These are phyloP conservation scores for Serpula lacrymans DNA, from an alignment of 768 basidiomycete species.

Conservation along the genomic window DNA sequence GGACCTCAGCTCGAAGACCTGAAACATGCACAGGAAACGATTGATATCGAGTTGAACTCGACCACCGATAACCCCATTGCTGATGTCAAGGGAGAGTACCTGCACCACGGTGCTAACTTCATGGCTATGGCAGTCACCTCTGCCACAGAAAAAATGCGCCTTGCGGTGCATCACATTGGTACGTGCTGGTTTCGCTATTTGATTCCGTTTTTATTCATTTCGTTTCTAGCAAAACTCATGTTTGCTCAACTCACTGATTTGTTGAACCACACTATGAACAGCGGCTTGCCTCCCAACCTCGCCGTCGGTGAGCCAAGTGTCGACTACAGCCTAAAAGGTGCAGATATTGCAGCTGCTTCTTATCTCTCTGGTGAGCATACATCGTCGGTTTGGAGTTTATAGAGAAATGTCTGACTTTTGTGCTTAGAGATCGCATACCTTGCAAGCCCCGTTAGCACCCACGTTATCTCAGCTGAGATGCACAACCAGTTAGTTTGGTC, in stretches of 20 bases:
- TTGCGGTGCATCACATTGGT: conserved; percentile 56
- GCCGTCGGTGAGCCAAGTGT: conserved; percentile 71
- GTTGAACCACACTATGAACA: conserved; percentile 51
- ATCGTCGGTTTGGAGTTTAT: no score
- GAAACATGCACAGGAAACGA: conserved; percentile 51
- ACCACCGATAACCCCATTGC: conserved; percentile 82
- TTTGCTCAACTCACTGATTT: conserved; percentile 50
- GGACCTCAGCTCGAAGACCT: conserved; percentile 78
- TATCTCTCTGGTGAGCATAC: conserved; percentile 62
- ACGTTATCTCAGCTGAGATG: conserved; percentile 80
- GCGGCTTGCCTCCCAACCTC: conserved; percentile 69
- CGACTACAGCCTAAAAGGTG: conserved; percentile 76
- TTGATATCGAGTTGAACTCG: conserved; percentile 71
- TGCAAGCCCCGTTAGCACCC: conserved; percentile 69
- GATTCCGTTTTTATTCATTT: no score
- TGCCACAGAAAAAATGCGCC: conserved; percentile 75
- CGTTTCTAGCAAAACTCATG: conserved; percentile 49
- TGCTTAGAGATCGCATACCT: conserved; percentile 74
- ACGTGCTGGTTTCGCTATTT: conserved; percentile 58
- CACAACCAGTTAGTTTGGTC: conserved; percentile 68
- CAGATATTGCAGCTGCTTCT: conserved; percentile 74
- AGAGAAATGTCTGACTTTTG: no score
- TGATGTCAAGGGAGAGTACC: conserved; percentile 55
- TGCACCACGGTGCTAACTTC: conserved; percentile 80
- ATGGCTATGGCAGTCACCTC: conserved; percentile 78